Percentiles rank a stretch among this genome's conserved stretches.
Evolutionary conservation across 1,284 basidiomycete genomes (phyloP).

Genomic region (Porphyrellus sp.): DNA sequence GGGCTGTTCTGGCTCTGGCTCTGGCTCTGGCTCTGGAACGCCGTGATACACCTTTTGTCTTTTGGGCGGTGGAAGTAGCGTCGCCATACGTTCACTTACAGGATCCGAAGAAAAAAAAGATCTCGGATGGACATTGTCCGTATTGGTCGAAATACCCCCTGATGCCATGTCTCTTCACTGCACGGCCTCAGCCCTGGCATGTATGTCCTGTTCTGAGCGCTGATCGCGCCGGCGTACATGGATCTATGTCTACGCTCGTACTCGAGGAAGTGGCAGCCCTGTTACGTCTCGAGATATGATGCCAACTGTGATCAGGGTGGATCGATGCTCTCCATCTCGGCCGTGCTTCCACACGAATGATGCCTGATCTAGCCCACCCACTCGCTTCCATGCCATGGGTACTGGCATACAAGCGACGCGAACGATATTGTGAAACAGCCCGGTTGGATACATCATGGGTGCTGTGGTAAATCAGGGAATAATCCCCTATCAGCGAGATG

Average conservation of each 20-base stretch:
- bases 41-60: constrained; percentile 79
- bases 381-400: neutral
- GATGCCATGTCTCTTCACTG: neutral
- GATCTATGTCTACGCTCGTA: neutral
- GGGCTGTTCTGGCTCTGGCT: constrained; percentile 52
- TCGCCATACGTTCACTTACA: constrained; percentile 44
- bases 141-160: constrained; percentile 26
- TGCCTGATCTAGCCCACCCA: neutral
- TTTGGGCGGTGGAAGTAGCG: constrained; percentile 81
- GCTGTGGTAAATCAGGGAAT: neutral
- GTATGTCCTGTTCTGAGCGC: too few relatives aligned
- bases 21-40: constrained; percentile 59
- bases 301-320: neutral
- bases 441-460: too few relatives aligned
- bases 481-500: neutral
- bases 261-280: neutral
- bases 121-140: neutral
- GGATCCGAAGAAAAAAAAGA: constrained; percentile 1
- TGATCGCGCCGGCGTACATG: neutral
- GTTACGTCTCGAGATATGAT: neutral
- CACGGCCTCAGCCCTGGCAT: too few relatives aligned
- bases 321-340: too few relatives aligned
- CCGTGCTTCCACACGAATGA: neutral
- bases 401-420: too few relatives aligned
- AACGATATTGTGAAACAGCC: too few relatives aligned